Percentiles rank a stretch among this genome's conserved stretches.
Evolutionary conservation across 345 rosid species (phyloP).

Genomic region (Erodium maritimum): DNA sequence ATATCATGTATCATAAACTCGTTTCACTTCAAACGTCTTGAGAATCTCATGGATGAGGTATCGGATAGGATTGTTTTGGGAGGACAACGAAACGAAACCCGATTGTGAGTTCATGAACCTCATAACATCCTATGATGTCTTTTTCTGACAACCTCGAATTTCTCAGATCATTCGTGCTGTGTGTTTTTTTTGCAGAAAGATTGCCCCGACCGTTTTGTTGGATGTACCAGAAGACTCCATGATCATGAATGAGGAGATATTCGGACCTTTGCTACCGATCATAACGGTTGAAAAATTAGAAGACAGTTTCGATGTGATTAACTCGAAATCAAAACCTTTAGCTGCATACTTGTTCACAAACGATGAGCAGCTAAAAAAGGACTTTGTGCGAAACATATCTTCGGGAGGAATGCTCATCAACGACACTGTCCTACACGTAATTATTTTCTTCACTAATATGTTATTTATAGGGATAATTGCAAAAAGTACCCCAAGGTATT

Average conservation of each 20-base stretch:
- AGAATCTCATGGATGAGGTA: slow-evolving; percentile 33
- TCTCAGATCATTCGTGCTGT: neutral
- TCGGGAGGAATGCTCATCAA: slow-evolving; percentile 69
- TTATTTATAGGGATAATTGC: no score
- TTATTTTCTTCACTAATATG: neutral
- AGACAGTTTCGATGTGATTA: slow-evolving; percentile 26
- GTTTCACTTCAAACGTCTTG: slow-evolving; percentile 28
- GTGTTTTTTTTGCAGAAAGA: slow-evolving; percentile 20
- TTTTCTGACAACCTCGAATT: neutral
- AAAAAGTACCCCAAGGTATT: no score
- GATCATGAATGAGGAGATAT: slow-evolving; percentile 50
- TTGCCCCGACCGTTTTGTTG: slow-evolving; percentile 36
- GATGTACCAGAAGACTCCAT: slow-evolving; percentile 34
- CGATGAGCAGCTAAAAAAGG: slow-evolving; percentile 36
- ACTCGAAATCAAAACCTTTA: slow-evolving; percentile 41
- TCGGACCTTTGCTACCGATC: slow-evolving; percentile 49
- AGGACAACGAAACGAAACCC: slow-evolving; percentile 27
- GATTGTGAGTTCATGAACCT: slow-evolving; percentile 18
- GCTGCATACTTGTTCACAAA: slow-evolving; percentile 67
- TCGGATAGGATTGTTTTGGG: slow-evolving; percentile 28
- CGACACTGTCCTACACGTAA: slow-evolving; percentile 47
- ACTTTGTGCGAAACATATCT: slow-evolving; percentile 40
- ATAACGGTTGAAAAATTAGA: slow-evolving; percentile 30
- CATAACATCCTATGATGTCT: neutral
- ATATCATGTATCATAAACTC: slow-evolving; percentile 26